Conservation (phyloP, 2,329 filamentous ascomycete species). For the Arthrobotrys sphaeroides region DNA sequence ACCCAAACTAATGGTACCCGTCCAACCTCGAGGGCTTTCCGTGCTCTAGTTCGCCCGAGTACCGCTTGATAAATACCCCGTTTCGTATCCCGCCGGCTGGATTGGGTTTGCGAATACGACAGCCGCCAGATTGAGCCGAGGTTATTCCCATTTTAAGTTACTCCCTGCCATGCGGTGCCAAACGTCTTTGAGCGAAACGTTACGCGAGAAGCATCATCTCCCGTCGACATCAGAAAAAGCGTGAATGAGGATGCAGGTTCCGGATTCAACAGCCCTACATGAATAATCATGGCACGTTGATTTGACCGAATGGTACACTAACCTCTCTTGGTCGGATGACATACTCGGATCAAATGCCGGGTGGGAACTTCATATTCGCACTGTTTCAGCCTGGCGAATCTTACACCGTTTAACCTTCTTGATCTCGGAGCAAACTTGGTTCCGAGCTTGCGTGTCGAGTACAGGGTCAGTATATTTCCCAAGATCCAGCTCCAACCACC, state of each 20-base stretch:
- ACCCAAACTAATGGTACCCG: no score
- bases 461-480: background rate
- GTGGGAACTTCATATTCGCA: background rate
- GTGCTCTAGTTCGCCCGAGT: background rate
- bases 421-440: conserved; percentile 11
- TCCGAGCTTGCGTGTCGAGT: conserved; percentile 12
- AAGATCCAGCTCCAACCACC: background rate
- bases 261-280: background rate
- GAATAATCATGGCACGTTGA: background rate
- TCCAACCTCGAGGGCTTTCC: background rate
- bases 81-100: conserved; percentile 34
- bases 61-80: background rate
- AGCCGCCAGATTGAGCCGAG: background rate
- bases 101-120: conserved; percentile 43
- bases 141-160: conserved; percentile 17
- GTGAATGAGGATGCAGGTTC: background rate
- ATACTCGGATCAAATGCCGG: background rate
- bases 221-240: background rate
- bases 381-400: background rate
- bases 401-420: background rate
- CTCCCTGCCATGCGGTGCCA: background rate
- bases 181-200: background rate
- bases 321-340: background rate
- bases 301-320: background rate
- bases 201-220: conserved; percentile 1